Evolutionary conservation across 139 green algal species (phyloP).

Genomic region (Chlorella vulgaris): DNA sequence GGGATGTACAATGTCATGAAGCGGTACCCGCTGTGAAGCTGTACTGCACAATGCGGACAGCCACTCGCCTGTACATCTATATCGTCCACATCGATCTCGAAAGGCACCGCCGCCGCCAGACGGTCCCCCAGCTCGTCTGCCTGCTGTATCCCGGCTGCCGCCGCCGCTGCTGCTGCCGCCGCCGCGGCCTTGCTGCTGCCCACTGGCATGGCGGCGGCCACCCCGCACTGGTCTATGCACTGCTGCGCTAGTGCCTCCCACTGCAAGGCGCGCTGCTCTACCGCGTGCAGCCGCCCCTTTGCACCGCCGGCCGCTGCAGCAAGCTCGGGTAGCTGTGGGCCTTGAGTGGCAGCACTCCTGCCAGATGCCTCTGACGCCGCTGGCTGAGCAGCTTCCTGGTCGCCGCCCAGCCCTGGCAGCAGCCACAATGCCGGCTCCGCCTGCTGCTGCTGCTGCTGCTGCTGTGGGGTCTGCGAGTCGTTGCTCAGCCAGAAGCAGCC

Average conservation of each 20-base stretch:
- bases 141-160: background rate
- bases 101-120: constrained; percentile 59
- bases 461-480: background rate
- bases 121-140: constrained; percentile 14
- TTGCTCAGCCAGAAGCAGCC: constrained; percentile 53
- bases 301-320: background rate
- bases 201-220: background rate
- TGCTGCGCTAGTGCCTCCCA: constrained; percentile 70
- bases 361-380: constrained; percentile 10
- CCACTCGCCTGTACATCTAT: constrained; percentile 38
- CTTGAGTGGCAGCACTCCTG: background rate
- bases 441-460: background rate
- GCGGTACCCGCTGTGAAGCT: background rate
- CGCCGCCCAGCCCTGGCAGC: constrained; percentile 25
- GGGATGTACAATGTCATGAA: background rate
- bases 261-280: constrained; percentile 61
- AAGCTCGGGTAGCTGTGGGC: no score
- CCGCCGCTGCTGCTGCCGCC: constrained; percentile 42
- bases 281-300: constrained; percentile 26
- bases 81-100: constrained; percentile 34
- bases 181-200: constrained; percentile 38
- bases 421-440: constrained; percentile 13
- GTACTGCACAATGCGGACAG: background rate
- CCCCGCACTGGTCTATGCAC: constrained; percentile 28
- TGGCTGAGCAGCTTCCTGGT: constrained; percentile 3